A percentile compares a stretch with the other conserved stretches of the same genome.
Conservation (phyloP, 2,329 filamentous ascomycete species). For the Fusarium transvaalense region DNA sequence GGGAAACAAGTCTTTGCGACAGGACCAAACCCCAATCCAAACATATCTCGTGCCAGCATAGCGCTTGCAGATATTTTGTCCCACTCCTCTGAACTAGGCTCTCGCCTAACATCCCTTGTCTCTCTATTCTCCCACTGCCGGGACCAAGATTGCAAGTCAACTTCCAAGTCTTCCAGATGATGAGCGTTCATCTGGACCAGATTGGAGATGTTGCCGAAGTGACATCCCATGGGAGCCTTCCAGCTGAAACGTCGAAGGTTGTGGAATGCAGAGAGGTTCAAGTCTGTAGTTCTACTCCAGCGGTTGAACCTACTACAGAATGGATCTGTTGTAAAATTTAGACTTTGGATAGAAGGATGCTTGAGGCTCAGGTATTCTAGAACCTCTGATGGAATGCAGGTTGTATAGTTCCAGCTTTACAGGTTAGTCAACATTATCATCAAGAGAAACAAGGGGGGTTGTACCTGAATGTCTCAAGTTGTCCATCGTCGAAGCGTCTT, state of each 20-base stretch:
- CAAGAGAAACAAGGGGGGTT: accelerated
- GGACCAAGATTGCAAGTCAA: conserved; percentile 3
- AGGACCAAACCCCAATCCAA: accelerated
- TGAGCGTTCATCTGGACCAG: neutral
- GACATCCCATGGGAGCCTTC: conserved; percentile 12
- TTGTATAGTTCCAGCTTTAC: neutral
- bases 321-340: neutral
- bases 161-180: accelerated
- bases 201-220: neutral
- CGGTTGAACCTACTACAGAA: conserved; percentile 17
- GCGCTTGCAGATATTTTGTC: neutral
- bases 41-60: neutral
- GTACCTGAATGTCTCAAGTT: conserved; percentile 3
- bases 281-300: neutral
- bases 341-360: neutral
- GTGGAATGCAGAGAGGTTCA: neutral
- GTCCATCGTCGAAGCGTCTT: accelerated
- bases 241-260: neutral
- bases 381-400: neutral
- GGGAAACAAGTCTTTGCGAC: accelerated
- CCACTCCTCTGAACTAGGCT: neutral
- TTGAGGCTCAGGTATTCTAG: neutral
- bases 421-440: accelerated
- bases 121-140: conserved; percentile 8
- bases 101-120: accelerated